Base-by-base conservation (phyloP, 2,329 filamentous ascomycete genomes). In the Phaeosphaeriaceae sp. region DNA sequence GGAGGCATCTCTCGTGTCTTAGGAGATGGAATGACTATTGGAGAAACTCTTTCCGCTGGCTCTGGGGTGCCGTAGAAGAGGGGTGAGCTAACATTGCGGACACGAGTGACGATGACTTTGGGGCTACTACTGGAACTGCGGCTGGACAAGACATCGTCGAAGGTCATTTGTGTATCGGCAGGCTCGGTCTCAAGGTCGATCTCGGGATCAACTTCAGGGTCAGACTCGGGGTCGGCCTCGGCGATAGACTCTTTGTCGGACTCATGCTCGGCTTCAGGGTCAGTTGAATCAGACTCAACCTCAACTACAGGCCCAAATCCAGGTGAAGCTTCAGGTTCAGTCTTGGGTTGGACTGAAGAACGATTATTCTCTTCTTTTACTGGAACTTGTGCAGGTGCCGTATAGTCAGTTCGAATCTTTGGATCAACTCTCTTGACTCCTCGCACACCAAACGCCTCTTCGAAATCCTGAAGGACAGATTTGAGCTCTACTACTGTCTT, bases 381-480 rank as follows among this genome's bases (percentile, higher is more conserved):
- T n/a, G 18, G 29, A 18, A 18, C 32, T 9, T 40, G 35, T 11
- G 21, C 28, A n/a, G 15, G 40, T 9, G 30, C 16, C 7, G 32
- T 42, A 5, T 39, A 51, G 11, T 52, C 39, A 3, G 29, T 2
- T 13, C 44, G 42, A 38, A 49, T 40, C 18, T 21, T 52, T 20
- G 33, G 42, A 15, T 46, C 50, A 4, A 11, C 34, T 20, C 47
- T 50, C 21, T 26, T 43, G 7, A 37, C 46, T 9, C 23, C 39
- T 23, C 26, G n/a, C n/a, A n/a, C 46, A 13, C 29, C 54, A 44
- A 56, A 58, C 1, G 46, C 32, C 8, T 48, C 39, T 6, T 69
- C 61, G 18, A 69, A 67, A 32, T 68, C 64, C 18, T 55, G 50
- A 2, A 72, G 53, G 1, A 65, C 67, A 6, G 49, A 39, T 16